phyloP scores from a whole-genome alignment of 148 eudicot genomes.

The Tetragonia tetragonoides region DNA sequence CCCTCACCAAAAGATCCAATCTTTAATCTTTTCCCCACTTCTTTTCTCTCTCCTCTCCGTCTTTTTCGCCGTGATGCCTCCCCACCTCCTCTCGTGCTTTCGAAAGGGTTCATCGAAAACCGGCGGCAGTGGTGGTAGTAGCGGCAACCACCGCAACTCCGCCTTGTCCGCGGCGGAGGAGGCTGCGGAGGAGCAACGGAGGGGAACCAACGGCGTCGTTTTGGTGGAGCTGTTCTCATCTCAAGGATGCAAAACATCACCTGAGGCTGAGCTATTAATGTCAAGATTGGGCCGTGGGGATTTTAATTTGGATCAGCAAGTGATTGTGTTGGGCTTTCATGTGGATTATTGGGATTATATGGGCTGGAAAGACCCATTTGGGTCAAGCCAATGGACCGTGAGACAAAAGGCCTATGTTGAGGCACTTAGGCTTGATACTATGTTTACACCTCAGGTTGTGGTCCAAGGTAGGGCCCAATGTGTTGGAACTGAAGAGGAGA shows the following conservation, averaged over 20 bases:
- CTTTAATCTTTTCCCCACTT: neutral
- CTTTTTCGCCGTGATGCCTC: constrained; percentile 40
- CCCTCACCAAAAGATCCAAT: neutral
- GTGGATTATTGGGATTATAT: constrained; percentile 88
- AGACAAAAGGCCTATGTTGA: constrained; percentile 81
- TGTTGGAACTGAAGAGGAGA: constrained; percentile 65
- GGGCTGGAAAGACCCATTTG: constrained; percentile 93
- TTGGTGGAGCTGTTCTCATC: constrained; percentile 85
- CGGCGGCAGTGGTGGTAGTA: neutral
- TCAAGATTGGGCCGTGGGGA: constrained; percentile 90
- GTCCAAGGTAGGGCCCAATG: constrained; percentile 69
- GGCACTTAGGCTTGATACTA: constrained; percentile 59
- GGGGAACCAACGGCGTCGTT: constrained; percentile 35
- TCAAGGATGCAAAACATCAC: constrained; percentile 80
- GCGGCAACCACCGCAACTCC: constrained; percentile 11
- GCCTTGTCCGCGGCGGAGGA: constrained; percentile 34
- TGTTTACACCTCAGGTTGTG: constrained; percentile 84
- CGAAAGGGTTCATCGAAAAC: constrained; percentile 20
- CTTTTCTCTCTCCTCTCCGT: constrained; percentile 6
- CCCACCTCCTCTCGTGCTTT: constrained; percentile 59
- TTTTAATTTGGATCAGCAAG: constrained; percentile 47
- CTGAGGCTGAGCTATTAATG: constrained; percentile 72
- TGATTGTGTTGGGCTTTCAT: constrained; percentile 65
- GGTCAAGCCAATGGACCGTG: constrained; percentile 79
- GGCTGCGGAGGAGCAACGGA: constrained; percentile 41